phyloP scores from a whole-genome alignment of 371 early-diverging fungal species.

The Syncephalastrum monosporum region DNA sequence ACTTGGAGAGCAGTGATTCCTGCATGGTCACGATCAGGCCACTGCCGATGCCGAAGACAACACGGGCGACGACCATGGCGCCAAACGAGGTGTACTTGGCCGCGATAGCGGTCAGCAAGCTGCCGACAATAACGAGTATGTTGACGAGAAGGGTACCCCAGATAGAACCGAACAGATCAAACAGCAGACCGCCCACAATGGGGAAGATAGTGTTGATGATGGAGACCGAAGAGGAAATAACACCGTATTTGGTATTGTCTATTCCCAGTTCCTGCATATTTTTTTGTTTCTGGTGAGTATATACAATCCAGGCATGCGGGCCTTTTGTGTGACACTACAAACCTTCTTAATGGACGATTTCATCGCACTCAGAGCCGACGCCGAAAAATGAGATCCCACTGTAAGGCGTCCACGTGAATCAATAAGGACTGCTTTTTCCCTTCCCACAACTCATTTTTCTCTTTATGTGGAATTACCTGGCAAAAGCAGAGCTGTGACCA shows the following conservation, averaged over 20 bases:
- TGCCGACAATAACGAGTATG: slow-evolving; percentile 41
- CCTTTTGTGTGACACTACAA: slow-evolving; percentile 1
- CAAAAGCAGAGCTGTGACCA: slow-evolving; percentile 37
- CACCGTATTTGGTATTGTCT: slow-evolving; percentile 54
- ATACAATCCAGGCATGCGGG: slow-evolving; percentile 7
- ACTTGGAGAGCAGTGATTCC: slow-evolving; percentile 56
- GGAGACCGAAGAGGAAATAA: slow-evolving; percentile 45
- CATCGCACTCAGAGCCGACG: slow-evolving; percentile 34
- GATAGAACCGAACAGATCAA: slow-evolving; percentile 52
- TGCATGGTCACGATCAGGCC: slow-evolving; percentile 59
- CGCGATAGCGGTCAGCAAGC: slow-evolving; percentile 46
- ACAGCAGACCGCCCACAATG: slow-evolving; percentile 47
- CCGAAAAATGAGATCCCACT: slow-evolving; percentile 26
- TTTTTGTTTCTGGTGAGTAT: slow-evolving; percentile 1
- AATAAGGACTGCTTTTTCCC: background rate
- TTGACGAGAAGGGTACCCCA: slow-evolving; percentile 49
- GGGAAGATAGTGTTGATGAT: slow-evolving; percentile 58
- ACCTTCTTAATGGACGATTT: slow-evolving; percentile 29
- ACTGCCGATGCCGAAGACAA: slow-evolving; percentile 55
- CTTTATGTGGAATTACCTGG: slow-evolving; percentile 24
- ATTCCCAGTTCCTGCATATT: slow-evolving; percentile 31
- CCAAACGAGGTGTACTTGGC: slow-evolving; percentile 36
- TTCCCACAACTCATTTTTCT: too few species aligned
- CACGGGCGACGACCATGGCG: slow-evolving; percentile 50
- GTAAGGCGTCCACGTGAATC: background rate